These are phyloP conservation scores for Fusarium mundagurra DNA, from an alignment of 2,329 filamentous ascomycete genomes.

Conservation along the genomic window DNA sequence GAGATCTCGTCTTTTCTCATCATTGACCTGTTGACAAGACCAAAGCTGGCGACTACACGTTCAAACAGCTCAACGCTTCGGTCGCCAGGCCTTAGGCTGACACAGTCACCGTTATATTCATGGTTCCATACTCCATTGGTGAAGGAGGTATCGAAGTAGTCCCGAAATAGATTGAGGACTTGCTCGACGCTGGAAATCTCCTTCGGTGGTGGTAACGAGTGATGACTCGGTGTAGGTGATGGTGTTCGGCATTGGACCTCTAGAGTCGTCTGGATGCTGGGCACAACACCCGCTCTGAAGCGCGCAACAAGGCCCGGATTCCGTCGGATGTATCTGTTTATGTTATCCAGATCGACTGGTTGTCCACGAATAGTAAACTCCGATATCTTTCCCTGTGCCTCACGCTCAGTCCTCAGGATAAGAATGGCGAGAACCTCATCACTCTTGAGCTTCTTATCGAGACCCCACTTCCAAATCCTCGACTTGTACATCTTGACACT, in stretches of 20 bases:
- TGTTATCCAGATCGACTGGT: constrained; percentile 52
- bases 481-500: constrained; percentile 57
- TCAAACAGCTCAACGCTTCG: constrained; percentile 50
- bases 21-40: constrained; percentile 48
- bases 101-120: constrained; percentile 46
- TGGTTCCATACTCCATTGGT: constrained; percentile 42
- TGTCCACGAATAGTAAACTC: constrained; percentile 52
- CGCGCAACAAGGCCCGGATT: constrained; percentile 50
- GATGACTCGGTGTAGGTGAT: constrained; percentile 32
- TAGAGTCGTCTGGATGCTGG: constrained; percentile 44
- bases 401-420: constrained; percentile 50
- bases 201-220: constrained; percentile 31
- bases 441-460: constrained; percentile 55
- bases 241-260: constrained; percentile 49
- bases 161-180: constrained; percentile 42
- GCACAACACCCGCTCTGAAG: constrained; percentile 45
- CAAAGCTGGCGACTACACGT: constrained; percentile 48
- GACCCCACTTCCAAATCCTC: constrained; percentile 54
- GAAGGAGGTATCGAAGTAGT: constrained; percentile 46
- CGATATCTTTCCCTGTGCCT: constrained; percentile 47
- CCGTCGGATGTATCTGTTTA: constrained; percentile 53
- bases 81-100: constrained; percentile 36
- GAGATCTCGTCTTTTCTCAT: constrained; percentile 46
- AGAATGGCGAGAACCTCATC: constrained; percentile 54
- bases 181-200: constrained; percentile 43